These are phyloP conservation scores for Achaetomium macrosporum DNA, from an alignment of 2,329 filamentous ascomycete genomes.

Conservation along the genomic window DNA sequence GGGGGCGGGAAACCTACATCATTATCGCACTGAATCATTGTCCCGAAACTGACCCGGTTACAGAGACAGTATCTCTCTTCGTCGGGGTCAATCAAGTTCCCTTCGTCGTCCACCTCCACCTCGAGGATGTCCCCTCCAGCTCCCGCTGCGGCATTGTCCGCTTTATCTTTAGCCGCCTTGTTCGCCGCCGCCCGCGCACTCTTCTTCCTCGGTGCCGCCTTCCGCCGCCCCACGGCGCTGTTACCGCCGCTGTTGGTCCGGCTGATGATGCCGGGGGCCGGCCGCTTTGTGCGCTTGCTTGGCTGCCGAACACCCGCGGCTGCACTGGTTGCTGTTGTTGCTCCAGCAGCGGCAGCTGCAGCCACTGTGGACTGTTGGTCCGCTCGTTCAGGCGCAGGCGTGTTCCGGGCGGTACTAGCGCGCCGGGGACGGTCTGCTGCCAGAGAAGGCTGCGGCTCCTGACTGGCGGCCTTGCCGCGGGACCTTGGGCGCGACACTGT, in stretches of 20 bases:
- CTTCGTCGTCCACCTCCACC: conserved; percentile 61
- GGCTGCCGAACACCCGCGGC: conserved; percentile 28
- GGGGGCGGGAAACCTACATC: conserved; percentile 51
- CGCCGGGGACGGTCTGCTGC: conserved; percentile 50
- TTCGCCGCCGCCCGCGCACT: conserved; percentile 32
- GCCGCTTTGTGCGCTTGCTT: conserved; percentile 60
- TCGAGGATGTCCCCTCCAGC: conserved; percentile 39
- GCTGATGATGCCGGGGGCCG: conserved; percentile 66
- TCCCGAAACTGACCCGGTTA: conserved; percentile 72
- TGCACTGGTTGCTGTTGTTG: conserved; percentile 10
- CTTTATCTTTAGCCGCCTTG: neutral
- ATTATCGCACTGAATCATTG: conserved; percentile 80
- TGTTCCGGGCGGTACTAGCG: conserved; percentile 52
- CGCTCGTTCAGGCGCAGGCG: conserved; percentile 44
- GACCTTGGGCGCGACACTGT: conserved; percentile 40
- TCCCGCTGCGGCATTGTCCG: conserved; percentile 21
- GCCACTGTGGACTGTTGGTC: neutral
- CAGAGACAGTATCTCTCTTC: conserved; percentile 75
- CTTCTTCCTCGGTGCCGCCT: conserved; percentile 63
- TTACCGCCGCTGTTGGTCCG: conserved; percentile 55
- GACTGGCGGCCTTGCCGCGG: conserved; percentile 47
- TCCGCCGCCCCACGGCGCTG: conserved; percentile 65
- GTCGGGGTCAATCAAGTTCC: conserved; percentile 65
- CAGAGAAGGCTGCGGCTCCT: conserved; percentile 44
- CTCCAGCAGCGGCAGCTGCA: conserved; percentile 15